Evolutionary conservation across 805 yeast species (phyloP).

Genomic region (Saturnispora halmiae): DNA sequence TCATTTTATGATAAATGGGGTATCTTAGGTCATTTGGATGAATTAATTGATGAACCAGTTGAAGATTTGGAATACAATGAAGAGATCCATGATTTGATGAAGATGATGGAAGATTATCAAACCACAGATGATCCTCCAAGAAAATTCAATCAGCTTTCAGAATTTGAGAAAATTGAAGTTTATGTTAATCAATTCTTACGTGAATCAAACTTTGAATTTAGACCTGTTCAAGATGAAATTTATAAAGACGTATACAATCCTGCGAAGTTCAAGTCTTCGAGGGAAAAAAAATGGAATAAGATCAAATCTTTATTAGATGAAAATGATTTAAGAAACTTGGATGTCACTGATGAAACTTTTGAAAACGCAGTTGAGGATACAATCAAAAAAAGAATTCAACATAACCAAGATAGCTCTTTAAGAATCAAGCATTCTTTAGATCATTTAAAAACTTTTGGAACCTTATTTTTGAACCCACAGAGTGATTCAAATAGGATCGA

Average conservation of each 20-base stretch:
- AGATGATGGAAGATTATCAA: constrained; percentile 11
- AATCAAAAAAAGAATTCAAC: constrained; percentile 18
- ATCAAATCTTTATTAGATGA: constrained; percentile 20
- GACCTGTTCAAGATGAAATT: constrained; percentile 23
- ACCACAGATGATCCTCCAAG: constrained; percentile 5
- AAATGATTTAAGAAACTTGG: constrained; percentile 19
- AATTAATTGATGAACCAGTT: constrained; percentile 25
- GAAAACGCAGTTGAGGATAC: constrained; percentile 16
- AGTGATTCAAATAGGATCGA: neutral
- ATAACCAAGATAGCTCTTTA: constrained; percentile 20
- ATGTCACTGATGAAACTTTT: constrained; percentile 20
- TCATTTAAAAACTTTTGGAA: constrained; percentile 23
- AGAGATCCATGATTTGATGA: neutral
- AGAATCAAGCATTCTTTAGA: constrained; percentile 21
- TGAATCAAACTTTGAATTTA: constrained; percentile 19
- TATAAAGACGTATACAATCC: constrained; percentile 26
- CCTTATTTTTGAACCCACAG: constrained; percentile 16
- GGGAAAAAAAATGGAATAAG: constrained; percentile 24
- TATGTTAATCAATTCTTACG: constrained; percentile 19
- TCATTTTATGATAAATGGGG: constrained; percentile 23
- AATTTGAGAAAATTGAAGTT: constrained; percentile 15
- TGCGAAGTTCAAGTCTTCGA: constrained; percentile 20
- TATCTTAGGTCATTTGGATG: constrained; percentile 24
- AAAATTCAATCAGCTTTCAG: constrained; percentile 12
- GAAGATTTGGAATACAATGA: constrained; percentile 10